Evolutionary conservation across 192 early-diverging fungal species (phyloP).

Genomic region (Dimargaris cristalligena): DNA sequence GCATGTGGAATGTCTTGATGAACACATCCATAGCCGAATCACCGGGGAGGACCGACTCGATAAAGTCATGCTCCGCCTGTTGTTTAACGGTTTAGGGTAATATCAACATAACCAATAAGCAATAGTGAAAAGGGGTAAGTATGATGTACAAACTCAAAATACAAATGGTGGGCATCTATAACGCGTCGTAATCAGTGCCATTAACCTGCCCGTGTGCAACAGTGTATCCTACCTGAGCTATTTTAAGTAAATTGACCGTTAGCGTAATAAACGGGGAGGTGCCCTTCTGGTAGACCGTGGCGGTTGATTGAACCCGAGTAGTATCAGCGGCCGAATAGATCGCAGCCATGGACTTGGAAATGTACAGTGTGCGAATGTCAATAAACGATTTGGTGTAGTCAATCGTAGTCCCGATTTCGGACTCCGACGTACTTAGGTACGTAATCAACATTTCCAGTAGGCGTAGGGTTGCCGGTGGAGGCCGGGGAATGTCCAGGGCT

Average conservation of each 20-base stretch:
- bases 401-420: slow-evolving; percentile 28
- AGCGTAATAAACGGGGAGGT: slow-evolving; percentile 27
- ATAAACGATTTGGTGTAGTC: slow-evolving; percentile 25
- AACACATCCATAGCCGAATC: slow-evolving; percentile 24
- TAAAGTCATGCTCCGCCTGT: slow-evolving; percentile 26
- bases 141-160: too few species aligned
- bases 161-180: too few species aligned
- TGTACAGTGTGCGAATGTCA: slow-evolving; percentile 22
- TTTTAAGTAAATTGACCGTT: slow-evolving; percentile 26
- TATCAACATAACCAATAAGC: too few species aligned
- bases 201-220: too few species aligned
- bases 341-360: slow-evolving; percentile 30
- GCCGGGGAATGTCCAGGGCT: slow-evolving; percentile 23
- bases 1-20: slow-evolving; percentile 17
- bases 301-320: slow-evolving; percentile 25
- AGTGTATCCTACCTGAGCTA: slow-evolving; percentile 19
- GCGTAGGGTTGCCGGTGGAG: slow-evolving; percentile 27
- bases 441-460: slow-evolving; percentile 32
- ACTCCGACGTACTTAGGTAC: slow-evolving; percentile 28
- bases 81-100: too few species aligned
- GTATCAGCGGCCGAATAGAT: slow-evolving; percentile 21
- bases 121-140: too few species aligned
- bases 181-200: too few species aligned
- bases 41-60: slow-evolving; percentile 27
- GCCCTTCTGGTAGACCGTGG: slow-evolving; percentile 28